These are phyloP conservation scores for Boletus vermiculosoides DNA, from an alignment of 768 basidiomycete species.

Conservation along the genomic window DNA sequence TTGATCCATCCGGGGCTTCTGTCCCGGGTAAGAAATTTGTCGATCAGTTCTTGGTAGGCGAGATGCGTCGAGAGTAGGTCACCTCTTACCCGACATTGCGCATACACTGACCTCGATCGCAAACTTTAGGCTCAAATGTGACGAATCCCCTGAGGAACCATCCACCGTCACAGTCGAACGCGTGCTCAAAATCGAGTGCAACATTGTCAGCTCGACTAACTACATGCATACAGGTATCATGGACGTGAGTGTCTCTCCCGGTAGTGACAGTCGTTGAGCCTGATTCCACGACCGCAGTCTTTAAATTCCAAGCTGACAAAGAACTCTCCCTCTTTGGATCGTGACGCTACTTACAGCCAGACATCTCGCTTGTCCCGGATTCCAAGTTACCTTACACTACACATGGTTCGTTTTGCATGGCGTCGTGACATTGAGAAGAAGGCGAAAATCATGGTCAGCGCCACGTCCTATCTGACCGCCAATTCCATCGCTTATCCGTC, in stretches of 20 bases:
- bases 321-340: constrained; percentile 71
- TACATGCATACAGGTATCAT: constrained; percentile 84
- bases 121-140: constrained; percentile 62
- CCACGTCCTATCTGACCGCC: not conserved
- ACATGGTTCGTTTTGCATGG: constrained; percentile 98
- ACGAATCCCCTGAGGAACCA: constrained; percentile 80
- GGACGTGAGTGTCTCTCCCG: constrained; percentile 51
- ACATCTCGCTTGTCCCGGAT: constrained; percentile 79
- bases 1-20: constrained; percentile 31
- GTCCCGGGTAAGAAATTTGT: constrained; percentile 56
- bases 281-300: constrained; percentile 48
- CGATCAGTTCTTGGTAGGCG: constrained; percentile 78
- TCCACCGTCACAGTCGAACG: constrained; percentile 62
- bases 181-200: constrained; percentile 89
- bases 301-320: constrained; percentile 89
- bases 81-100: not conserved
- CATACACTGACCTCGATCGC: constrained; percentile 22
- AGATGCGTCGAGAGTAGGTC: constrained; percentile 66
- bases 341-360: constrained; percentile 80
- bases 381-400: constrained; percentile 82
- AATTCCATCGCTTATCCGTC: not conserved
- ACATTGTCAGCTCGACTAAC: constrained; percentile 84
- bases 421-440: constrained; percentile 86
- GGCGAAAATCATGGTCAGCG: constrained; percentile 89
- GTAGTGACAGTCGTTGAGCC: constrained; percentile 4